A percentile compares a stretch with the other conserved stretches of the same genome.
These are phyloP conservation scores for Nicotiana sylvestris DNA, from an alignment of 257 asterid genomes.

Conservation along the genomic window DNA sequence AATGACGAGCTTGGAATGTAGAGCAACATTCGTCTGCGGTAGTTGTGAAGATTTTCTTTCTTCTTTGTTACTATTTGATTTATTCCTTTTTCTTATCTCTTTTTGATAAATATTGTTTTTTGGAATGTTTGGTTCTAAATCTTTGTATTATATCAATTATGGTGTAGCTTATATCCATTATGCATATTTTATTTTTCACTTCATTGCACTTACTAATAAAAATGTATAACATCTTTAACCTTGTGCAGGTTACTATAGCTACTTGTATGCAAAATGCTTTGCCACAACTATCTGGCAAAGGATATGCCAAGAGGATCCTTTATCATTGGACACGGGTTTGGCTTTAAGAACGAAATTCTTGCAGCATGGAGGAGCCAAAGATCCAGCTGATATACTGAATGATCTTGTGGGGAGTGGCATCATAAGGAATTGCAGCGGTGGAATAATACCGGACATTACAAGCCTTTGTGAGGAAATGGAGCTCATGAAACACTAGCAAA, in stretches of 20 bases:
- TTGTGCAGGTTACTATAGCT: slow-evolving; percentile 82
- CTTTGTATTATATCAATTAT: neutral
- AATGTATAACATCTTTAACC: neutral
- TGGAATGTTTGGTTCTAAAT: neutral
- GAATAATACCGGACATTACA: slow-evolving; percentile 68
- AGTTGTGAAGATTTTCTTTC: neutral
- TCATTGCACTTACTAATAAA: neutral
- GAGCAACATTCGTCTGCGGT: neutral
- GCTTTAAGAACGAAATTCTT: slow-evolving; percentile 68
- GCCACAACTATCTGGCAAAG: slow-evolving; percentile 82
- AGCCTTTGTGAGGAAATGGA: slow-evolving; percentile 64
- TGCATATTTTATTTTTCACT: neutral
- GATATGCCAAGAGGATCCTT: slow-evolving; percentile 65
- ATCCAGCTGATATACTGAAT: slow-evolving; percentile 57
- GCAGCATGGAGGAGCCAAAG: slow-evolving; percentile 95
- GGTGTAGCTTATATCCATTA: neutral
- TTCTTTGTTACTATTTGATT: neutral
- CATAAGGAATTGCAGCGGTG: slow-evolving; percentile 40
- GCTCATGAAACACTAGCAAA: slow-evolving; percentile 19
- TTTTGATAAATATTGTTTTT: neutral
- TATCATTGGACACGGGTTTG: slow-evolving; percentile 70
- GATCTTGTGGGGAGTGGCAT: slow-evolving; percentile 64
- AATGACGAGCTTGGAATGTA: neutral
- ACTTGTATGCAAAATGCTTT: slow-evolving; percentile 91
- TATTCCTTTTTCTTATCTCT: neutral